Evolutionary conservation across 139 green algal species (phyloP).

Genomic region (Eudorina sp.): DNA sequence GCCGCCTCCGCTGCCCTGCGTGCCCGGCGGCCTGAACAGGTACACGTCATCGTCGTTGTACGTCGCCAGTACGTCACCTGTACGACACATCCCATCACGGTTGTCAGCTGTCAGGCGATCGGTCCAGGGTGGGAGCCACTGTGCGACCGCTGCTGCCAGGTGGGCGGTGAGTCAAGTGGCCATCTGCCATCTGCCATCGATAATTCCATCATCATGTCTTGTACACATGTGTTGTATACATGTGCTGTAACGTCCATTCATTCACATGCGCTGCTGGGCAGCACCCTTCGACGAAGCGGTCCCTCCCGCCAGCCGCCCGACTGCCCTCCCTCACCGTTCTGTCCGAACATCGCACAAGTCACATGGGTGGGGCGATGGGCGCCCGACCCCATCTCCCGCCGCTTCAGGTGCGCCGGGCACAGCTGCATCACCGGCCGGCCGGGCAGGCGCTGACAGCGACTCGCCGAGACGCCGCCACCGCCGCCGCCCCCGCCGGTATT

Average conservation of each 20-base stretch:
- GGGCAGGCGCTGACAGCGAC: neutral
- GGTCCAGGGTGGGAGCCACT: too few relatives aligned
- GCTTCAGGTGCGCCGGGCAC: slow-evolving; percentile 40
- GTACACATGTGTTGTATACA: too few relatives aligned
- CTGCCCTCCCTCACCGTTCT: slow-evolving; percentile 2
- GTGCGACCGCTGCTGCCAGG: too few relatives aligned
- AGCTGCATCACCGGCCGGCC: slow-evolving; percentile 35
- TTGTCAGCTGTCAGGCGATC: too few relatives aligned
- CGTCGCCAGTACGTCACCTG: slow-evolving; percentile 75
- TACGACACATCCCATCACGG: too few relatives aligned
- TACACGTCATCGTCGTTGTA: slow-evolving; percentile 78
- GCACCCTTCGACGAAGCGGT: too few relatives aligned
- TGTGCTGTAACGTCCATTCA: too few relatives aligned
- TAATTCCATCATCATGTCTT: too few relatives aligned
- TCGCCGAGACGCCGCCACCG: neutral
- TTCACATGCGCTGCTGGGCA: too few relatives aligned
- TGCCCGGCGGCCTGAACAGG: slow-evolving; percentile 51
- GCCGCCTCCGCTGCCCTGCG: slow-evolving; percentile 33
- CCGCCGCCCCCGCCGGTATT: too few relatives aligned
- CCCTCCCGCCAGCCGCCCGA: neutral
- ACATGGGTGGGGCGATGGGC: slow-evolving; percentile 17
- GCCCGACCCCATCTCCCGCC: neutral
- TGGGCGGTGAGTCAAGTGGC: too few relatives aligned
- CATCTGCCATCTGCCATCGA: too few relatives aligned
- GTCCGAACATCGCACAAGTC: slow-evolving; percentile 57